Conservation (phyloP, 371 early-diverging fungal species). For the Lichtheimia hyalospora region DNA sequence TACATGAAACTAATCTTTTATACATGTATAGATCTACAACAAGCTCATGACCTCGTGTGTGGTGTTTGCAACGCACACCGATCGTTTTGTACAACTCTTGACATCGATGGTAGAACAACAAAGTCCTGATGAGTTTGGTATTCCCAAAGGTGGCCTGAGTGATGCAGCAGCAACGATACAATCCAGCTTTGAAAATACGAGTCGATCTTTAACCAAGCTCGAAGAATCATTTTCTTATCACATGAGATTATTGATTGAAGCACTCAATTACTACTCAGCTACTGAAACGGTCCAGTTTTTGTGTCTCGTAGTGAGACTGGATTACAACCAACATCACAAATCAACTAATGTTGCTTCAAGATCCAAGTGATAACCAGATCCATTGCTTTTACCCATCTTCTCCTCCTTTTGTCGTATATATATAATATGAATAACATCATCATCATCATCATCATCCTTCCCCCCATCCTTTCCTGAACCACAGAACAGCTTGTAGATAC, state of each 20-base stretch:
- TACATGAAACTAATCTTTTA: not conserved
- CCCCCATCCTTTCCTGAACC: no score
- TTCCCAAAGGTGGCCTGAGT: constrained; percentile 31
- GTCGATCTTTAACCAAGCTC: constrained; percentile 45
- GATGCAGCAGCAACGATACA: constrained; percentile 7
- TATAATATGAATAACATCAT: no score
- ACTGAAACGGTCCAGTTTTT: constrained; percentile 73
- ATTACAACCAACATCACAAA: constrained; percentile 66
- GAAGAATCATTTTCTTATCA: constrained; percentile 69
- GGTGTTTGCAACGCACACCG: constrained; percentile 62
- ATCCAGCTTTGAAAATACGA: constrained; percentile 28
- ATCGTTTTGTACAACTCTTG: constrained; percentile 42
- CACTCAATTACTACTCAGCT: constrained; percentile 74
- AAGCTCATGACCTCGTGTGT: constrained; percentile 70
- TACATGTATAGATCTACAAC: constrained; percentile 57
- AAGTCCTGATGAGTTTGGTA: constrained; percentile 37
- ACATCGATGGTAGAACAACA: constrained; percentile 38
- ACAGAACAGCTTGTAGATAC: no score
- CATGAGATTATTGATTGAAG: constrained; percentile 71
- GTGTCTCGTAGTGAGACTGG: constrained; percentile 76
- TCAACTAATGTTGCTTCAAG: not conserved
- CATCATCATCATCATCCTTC: no score
- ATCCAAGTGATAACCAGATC: no score
- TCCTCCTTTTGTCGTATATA: no score
- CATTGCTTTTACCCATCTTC: no score